Evolutionary conservation across 2,329 filamentous ascomycete species (phyloP).

Genomic region (Coniochaeta ligniaria): DNA sequence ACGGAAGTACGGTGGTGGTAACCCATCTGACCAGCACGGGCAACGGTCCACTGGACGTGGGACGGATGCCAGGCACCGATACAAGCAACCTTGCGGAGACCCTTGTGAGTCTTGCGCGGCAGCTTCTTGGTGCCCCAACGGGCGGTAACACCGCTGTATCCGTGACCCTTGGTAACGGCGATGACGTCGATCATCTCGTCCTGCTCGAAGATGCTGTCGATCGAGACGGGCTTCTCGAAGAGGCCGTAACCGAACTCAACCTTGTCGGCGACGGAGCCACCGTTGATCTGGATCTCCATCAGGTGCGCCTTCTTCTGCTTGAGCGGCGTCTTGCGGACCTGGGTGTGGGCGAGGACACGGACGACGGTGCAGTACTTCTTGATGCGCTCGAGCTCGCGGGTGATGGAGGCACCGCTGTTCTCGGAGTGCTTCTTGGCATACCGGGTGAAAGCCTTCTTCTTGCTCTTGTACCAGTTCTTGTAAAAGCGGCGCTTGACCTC

Average conservation of each 20-base stretch:
- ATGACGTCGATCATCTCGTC: constrained; percentile 99
- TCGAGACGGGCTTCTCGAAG: constrained; percentile 97
- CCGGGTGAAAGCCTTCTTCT: constrained; percentile 99
- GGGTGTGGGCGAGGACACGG: constrained; percentile 97
- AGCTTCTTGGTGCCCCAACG: constrained; percentile 99
- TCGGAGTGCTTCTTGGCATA: constrained; percentile 99
- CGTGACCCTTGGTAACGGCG: constrained; percentile 99
- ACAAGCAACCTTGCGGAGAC: constrained; percentile 99
- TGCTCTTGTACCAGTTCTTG: constrained; percentile 99
- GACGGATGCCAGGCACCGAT: constrained; percentile 99
- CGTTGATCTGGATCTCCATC: constrained; percentile 99
- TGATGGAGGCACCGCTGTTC: constrained; percentile 81
- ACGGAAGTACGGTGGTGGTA: constrained; percentile 99
- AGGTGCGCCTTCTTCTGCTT: constrained; percentile 99
- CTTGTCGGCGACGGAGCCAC: constrained; percentile 93
- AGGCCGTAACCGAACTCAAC: constrained; percentile 90
- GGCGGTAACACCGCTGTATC: constrained; percentile 93
- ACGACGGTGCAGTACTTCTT: constrained; percentile 99
- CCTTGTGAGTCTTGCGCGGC: constrained; percentile 99
- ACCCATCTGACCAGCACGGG: constrained; percentile 98
- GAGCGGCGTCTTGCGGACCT: constrained; percentile 97
- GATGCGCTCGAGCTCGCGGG: constrained; percentile 98
- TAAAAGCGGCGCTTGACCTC: constrained; percentile 99
- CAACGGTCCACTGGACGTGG: constrained; percentile 99
- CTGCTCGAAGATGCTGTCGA: constrained; percentile 95